Percentiles rank a stretch among this genome's conserved stretches.
phyloP scores from a whole-genome alignment of 345 rosid species.

The Mangifera indica region DNA sequence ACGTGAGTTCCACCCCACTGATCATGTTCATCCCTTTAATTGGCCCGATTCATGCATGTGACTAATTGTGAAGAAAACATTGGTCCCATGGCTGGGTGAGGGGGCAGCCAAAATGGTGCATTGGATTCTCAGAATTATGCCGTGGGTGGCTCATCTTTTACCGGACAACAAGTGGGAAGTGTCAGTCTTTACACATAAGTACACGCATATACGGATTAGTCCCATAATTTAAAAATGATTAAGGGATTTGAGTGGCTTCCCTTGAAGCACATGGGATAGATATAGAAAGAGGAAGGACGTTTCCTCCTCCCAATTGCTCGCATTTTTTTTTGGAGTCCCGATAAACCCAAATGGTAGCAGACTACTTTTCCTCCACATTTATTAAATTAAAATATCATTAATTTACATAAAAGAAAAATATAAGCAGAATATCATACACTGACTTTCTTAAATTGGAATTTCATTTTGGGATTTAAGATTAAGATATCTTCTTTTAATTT shows the following conservation, averaged over 20 bases:
- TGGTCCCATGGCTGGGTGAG: slow-evolving; percentile 23
- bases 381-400: slow-evolving; percentile 1
- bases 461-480: too few species aligned
- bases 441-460: too few species aligned
- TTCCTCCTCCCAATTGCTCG: slow-evolving; percentile 26
- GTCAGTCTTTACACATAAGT: slow-evolving; percentile 19
- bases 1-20: slow-evolving; percentile 14
- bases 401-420: not conserved
- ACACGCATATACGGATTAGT: slow-evolving; percentile 32
- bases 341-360: slow-evolving; percentile 11
- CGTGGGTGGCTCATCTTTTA: not conserved
- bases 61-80: not conserved
- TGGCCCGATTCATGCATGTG: not conserved
- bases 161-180: slow-evolving; percentile 3
- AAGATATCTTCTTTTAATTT: too few species aligned
- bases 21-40: too few species aligned
- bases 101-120: slow-evolving; percentile 25
- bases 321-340: slow-evolving; percentile 15
- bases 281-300: slow-evolving; percentile 35
- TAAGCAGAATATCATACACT: too few species aligned
- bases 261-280: slow-evolving; percentile 38
- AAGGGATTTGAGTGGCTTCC: slow-evolving; percentile 1
- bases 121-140: slow-evolving; percentile 42
- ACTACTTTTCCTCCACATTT: too few species aligned
- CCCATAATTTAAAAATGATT: slow-evolving; percentile 17